Evolutionary conservation across 108 stramenopile species (phyloP), one percentile per base, ranked within the genome.

Genomic region (Bacterosira constricta): DNA sequence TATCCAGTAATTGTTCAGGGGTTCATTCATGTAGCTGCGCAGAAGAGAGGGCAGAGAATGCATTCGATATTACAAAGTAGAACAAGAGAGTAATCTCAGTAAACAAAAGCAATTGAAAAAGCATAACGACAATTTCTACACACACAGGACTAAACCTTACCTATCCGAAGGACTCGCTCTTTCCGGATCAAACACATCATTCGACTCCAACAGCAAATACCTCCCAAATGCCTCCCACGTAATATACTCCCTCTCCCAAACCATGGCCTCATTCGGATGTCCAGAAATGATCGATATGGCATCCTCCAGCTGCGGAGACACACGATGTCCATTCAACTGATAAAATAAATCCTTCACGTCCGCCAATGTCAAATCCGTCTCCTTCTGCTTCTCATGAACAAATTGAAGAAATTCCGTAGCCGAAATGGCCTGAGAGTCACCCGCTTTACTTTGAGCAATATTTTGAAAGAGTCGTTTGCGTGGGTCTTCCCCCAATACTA

Each of bases 1-100:
- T 38, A 97, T 93, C 83, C 83, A 98, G 82, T 99, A 99, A 59
- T 91, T 74, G 44, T 63, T 79, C 39, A 99, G 81, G 13, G 97
- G 97, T 38, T 89, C 90, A 18, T 59, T 83, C 96, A 98, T 97
- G 73, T 96, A 93, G 39, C 89, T 79, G 37, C 49, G 34, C 6
- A 6, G 15, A 20, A 38, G 17, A 50, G n/a, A 26, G 45, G 42
- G 17, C 6, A n/a, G n/a, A n/a, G n/a, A n/a, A n/a, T n/a, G n/a
- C n/a, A n/a, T n/a, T n/a, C n/a, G n/a, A n/a, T n/a, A n/a, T n/a
- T n/a, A n/a, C n/a, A n/a, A n/a, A n/a, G n/a, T 18, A 27, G 8
- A 44, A 52, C 13, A 11, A 37, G 23, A 13, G 55, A 69, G 32
- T 57, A 11, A 17, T 12, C 25, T 26, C 17, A 57, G 37, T 37